Evolutionary conservation across 148 eudicot genomes (phyloP), one percentile per base, ranked within the genome.

Genomic region (Spergularia marina): DNA sequence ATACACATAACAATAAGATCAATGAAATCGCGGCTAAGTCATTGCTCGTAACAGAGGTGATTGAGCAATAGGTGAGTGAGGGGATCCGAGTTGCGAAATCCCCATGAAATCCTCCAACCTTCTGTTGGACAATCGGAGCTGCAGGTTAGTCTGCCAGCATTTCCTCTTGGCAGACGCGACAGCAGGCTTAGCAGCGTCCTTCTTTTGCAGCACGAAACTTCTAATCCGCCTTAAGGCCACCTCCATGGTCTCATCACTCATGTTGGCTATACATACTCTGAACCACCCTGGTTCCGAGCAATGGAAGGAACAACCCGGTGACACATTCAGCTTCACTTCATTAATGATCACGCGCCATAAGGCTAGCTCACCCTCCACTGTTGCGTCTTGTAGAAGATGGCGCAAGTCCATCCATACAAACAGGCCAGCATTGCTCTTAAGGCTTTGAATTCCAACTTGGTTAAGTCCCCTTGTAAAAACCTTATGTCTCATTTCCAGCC

Each of bases 231-330:
- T 78, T 17, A 89, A 64, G 0, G 89, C 84, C 14, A 85, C 83
- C 4, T 77, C 68, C 73, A 89, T 69, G 1, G 91, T 91, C 30
- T 84, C 86, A 7, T 85, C 81, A 20, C 76, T 74, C 87, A 89
- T 86, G 49, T 89, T 86, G 0, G 92, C 91, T 16, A 89, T 88
- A 58, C 92, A 91, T n/a, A 91, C 86, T 15, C 96, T 78, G 39
- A 91, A 91, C 96, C 96, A 91, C 34, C 92, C 92, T 4, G 92
- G 84, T 53, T 91, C 96, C 0, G 65, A 56, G 69, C 91, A 91
- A 70, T 91, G 92, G 52, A 84, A 91, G 1, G 91, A 91, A 0
- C 82, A 84, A 0, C 96, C 92, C 0, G 96, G 92, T 16, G 91
- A 89, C 16, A 91, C 83, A 49, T 91, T 91, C 30, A 91, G 75